These are phyloP conservation scores for Hawksworthiomyces lignivorus DNA, from an alignment of 2,329 filamentous ascomycete genomes.

Conservation along the genomic window DNA sequence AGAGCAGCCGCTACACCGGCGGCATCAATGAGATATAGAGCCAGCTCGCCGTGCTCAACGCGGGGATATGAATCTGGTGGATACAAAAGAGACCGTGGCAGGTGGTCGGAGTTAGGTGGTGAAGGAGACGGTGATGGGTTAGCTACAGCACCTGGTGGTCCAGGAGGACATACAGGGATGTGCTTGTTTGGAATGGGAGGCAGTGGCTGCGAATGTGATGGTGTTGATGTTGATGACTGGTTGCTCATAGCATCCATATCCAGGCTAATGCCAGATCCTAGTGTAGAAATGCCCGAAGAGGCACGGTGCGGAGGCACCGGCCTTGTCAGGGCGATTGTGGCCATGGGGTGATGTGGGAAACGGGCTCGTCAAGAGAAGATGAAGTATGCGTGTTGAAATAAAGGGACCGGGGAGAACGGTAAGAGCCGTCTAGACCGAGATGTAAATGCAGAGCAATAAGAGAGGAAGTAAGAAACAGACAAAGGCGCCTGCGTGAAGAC, in stretches of 20 bases:
- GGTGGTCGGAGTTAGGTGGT: constrained; percentile 35
- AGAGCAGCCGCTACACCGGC: constrained; percentile 63
- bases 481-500: too few species aligned
- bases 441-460: background rate
- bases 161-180: constrained; percentile 79
- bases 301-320: constrained; percentile 25
- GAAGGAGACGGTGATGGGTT: constrained; percentile 9
- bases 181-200: constrained; percentile 75
- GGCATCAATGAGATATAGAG: constrained; percentile 67
- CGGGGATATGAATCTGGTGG: constrained; percentile 59
- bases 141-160: constrained; percentile 41
- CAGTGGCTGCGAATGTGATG: constrained; percentile 22
- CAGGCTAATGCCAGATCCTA: constrained; percentile 27
- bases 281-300: constrained; percentile 23
- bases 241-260: constrained; percentile 28
- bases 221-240: constrained; percentile 15
- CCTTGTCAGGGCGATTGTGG: constrained; percentile 44
- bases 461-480: background rate
- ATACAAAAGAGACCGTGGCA: constrained; percentile 63
- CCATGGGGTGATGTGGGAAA: constrained; percentile 30
- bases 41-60: constrained; percentile 37
- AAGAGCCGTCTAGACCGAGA: too few species aligned
- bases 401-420: too few species aligned
- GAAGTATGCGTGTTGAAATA: background rate
- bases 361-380: background rate